Conservation (phyloP, 163 green algal genomes). For the Coccomyxa subellipsoidea region DNA sequence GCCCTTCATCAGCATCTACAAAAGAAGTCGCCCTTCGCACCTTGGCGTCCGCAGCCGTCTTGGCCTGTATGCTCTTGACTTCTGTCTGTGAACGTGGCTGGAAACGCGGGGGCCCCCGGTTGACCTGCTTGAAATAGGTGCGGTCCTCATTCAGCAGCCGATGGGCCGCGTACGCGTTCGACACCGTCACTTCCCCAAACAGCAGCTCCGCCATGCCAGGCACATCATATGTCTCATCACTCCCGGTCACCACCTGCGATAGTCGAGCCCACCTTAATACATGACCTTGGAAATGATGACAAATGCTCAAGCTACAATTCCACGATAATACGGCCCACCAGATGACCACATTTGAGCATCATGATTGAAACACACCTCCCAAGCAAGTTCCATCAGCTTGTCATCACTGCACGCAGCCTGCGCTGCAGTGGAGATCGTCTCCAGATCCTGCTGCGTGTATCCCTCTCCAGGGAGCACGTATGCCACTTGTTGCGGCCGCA, state of each 20-base stretch:
- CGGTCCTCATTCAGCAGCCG: constrained; percentile 37
- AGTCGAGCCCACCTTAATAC: neutral
- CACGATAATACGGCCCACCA: neutral
- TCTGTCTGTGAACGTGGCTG: constrained; percentile 16
- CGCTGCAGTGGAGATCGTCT: neutral
- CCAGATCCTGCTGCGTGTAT: neutral
- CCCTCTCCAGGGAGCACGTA: neutral
- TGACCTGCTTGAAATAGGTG: constrained; percentile 47
- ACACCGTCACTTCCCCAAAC: constrained; percentile 17
- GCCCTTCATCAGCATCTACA: neutral
- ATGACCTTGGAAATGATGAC: neutral
- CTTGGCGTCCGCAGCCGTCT: neutral
- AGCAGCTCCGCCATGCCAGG: constrained; percentile 34
- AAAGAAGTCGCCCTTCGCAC: neutral
- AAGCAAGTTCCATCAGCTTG: constrained; percentile 30
- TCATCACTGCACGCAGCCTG: neutral
- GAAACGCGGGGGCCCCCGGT: constrained; percentile 34
- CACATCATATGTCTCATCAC: constrained; percentile 3
- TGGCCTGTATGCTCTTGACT: constrained; percentile 6
- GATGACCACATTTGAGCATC: neutral
- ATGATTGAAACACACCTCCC: constrained; percentile 25
- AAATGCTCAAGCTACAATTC: neutral
- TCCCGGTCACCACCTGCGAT: constrained; percentile 20
- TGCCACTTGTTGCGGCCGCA: neutral
- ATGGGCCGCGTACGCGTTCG: constrained; percentile 29